Conservation (phyloP, 345 rosid genomes). For the Balakata baccata region DNA sequence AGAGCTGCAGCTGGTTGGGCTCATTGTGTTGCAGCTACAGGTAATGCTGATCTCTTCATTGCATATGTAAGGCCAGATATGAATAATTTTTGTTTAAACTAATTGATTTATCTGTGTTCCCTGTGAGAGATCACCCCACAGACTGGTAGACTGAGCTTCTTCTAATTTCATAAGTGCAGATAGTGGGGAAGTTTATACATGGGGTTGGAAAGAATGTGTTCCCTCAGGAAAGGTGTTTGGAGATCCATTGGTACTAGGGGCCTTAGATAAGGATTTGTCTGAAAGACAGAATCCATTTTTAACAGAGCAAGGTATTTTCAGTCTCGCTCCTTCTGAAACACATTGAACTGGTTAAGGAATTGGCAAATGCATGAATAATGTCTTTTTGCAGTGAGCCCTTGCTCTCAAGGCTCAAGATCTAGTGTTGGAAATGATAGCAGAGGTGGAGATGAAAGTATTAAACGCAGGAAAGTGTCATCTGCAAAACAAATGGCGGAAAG, state of each 20-base stretch:
- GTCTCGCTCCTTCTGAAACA: slow-evolving; percentile 3
- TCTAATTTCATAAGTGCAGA: slow-evolving; percentile 39
- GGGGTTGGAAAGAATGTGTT: slow-evolving; percentile 99
- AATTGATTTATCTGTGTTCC: neutral
- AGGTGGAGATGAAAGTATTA: slow-evolving; percentile 60
- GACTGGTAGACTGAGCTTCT: neutral
- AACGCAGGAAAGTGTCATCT: slow-evolving; percentile 62
- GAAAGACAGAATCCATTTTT: slow-evolving; percentile 58
- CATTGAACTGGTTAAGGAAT: neutral
- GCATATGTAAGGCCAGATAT: neutral
- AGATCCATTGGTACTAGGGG: slow-evolving; percentile 36
- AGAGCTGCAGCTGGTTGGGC: slow-evolving; percentile 98
- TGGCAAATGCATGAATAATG: slow-evolving; percentile 16
- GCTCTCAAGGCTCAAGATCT: slow-evolving; percentile 53
- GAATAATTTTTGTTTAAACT: neutral
- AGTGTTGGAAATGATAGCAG: slow-evolving; percentile 45
- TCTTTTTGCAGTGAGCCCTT: slow-evolving; percentile 50
- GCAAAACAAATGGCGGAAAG: slow-evolving; percentile 74
- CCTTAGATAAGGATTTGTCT: slow-evolving; percentile 45
- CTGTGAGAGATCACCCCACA: neutral
- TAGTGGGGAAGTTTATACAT: slow-evolving; percentile 73
- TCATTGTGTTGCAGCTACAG: slow-evolving; percentile 88
- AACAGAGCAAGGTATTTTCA: slow-evolving; percentile 62
- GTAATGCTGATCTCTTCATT: slow-evolving; percentile 34
- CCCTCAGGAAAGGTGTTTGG: slow-evolving; percentile 84